phyloP scores from a whole-genome alignment of 2,329 filamentous ascomycete species.

The Chaetomiaceae sp. region DNA sequence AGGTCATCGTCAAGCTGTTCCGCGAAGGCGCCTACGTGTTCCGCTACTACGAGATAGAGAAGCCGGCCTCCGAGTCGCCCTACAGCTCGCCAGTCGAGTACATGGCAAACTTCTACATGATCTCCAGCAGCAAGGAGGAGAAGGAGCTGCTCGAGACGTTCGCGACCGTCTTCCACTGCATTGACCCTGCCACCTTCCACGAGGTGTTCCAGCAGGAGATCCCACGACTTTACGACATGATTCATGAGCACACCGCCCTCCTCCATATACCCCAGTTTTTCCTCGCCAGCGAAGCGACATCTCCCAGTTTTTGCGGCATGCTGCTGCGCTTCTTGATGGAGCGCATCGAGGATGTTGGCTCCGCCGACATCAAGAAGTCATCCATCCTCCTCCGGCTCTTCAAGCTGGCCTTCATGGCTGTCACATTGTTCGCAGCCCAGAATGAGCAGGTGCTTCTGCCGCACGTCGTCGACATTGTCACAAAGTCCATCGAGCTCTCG shows the following conservation, averaged over 20 bases:
- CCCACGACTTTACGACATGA: conserved; percentile 92
- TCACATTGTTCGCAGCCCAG: conserved; percentile 88
- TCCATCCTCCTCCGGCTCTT: conserved; percentile 91
- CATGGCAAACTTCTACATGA: conserved; percentile 91
- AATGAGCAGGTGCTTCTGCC: conserved; percentile 95
- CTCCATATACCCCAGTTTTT: conserved; percentile 97
- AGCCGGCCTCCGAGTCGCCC: conserved; percentile 65
- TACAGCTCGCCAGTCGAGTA: conserved; percentile 83
- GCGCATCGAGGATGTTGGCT: conserved; percentile 90
- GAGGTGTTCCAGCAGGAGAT: conserved; percentile 98
- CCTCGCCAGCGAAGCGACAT: conserved; percentile 96
- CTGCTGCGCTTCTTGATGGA: conserved; percentile 96
- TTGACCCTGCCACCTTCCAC: conserved; percentile 96
- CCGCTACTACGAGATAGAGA: conserved; percentile 91
- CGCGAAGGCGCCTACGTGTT: conserved; percentile 95
- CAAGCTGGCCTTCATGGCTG: conserved; percentile 98
- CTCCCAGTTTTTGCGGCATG: conserved; percentile 97
- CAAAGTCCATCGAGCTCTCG: conserved; percentile 92
- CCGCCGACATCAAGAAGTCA: conserved; percentile 84
- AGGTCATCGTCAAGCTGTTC: conserved; percentile 95
- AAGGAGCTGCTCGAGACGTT: conserved; percentile 97
- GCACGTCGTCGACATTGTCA: conserved; percentile 95
- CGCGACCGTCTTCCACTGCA: conserved; percentile 96
- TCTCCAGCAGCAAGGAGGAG: conserved; percentile 90
- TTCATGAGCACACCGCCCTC: conserved; percentile 91